Conservation (phyloP, 208 protist genomes). For the Crithidia brevicula region DNA sequence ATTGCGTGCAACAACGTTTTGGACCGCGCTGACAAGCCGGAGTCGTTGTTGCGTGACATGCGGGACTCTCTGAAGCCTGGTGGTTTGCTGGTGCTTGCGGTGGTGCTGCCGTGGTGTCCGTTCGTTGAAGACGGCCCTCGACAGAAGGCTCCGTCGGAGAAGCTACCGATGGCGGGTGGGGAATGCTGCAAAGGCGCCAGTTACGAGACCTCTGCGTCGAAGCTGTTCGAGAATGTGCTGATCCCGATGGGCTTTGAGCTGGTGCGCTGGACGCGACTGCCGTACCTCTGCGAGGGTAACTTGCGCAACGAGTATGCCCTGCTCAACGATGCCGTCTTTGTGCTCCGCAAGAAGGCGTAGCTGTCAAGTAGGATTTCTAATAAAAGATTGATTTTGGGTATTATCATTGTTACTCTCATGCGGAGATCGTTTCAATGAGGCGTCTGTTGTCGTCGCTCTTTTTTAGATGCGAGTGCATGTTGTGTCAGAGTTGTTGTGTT, state of each 20-base stretch:
- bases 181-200: slow-evolving; percentile 76
- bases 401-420: neutral
- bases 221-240: slow-evolving; percentile 82
- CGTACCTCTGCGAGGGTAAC: slow-evolving; percentile 88
- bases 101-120: slow-evolving; percentile 90
- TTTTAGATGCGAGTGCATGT: too few species aligned
- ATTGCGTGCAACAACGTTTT: slow-evolving; percentile 86
- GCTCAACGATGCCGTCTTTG: slow-evolving; percentile 81
- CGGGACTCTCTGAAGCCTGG: slow-evolving; percentile 64
- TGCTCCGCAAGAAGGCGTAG: slow-evolving; percentile 36
- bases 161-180: slow-evolving; percentile 79
- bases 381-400: neutral
- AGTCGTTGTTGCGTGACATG: slow-evolving; percentile 63
- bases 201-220: slow-evolving; percentile 66
- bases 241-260: slow-evolving; percentile 75
- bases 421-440: neutral
- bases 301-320: slow-evolving; percentile 70
- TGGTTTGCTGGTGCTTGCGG: slow-evolving; percentile 70
- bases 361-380: slow-evolving; percentile 1
- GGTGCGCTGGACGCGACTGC: slow-evolving; percentile 82
- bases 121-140: slow-evolving; percentile 74
- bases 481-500: too few species aligned
- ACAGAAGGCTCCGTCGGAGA: slow-evolving; percentile 65
- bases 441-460: neutral
- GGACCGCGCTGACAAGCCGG: slow-evolving; percentile 75